These are phyloP conservation scores for Danielia reshetovae DNA, from an alignment of 805 yeast species.

Conservation along the genomic window DNA sequence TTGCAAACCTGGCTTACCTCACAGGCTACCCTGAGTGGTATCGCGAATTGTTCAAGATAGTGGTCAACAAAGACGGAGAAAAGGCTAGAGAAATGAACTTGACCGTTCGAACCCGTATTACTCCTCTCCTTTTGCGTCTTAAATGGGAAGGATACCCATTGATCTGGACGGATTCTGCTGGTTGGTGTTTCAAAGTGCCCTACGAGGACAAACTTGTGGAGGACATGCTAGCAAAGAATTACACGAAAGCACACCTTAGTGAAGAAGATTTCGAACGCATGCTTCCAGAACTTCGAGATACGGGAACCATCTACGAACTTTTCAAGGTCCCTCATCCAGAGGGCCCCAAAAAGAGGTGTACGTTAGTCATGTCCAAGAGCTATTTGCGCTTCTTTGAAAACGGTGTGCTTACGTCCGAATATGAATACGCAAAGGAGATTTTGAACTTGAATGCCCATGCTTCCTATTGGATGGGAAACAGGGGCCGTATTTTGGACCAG, in stretches of 20 bases:
- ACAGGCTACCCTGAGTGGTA: slow-evolving; percentile 97
- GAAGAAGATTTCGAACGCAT: slow-evolving; percentile 27
- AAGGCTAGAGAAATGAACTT: slow-evolving; percentile 46
- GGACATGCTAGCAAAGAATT: slow-evolving; percentile 35
- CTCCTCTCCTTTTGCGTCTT: slow-evolving; percentile 72
- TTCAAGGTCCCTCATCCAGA: slow-evolving; percentile 88
- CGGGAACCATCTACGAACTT: slow-evolving; percentile 25
- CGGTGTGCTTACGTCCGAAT: slow-evolving; percentile 67
- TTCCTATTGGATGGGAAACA: slow-evolving; percentile 89
- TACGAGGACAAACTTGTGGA: slow-evolving; percentile 25
- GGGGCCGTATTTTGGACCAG: slow-evolving; percentile 80
- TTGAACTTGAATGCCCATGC: slow-evolving; percentile 72
- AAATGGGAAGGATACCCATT: slow-evolving; percentile 86
- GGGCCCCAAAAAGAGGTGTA: slow-evolving; percentile 71
- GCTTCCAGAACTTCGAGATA: slow-evolving; percentile 21
- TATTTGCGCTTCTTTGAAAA: slow-evolving; percentile 70
- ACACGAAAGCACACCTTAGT: slow-evolving; percentile 26
- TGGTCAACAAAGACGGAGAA: slow-evolving; percentile 27
- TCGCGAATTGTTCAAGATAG: slow-evolving; percentile 46
- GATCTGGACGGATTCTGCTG: slow-evolving; percentile 70
- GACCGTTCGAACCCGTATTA: slow-evolving; percentile 66
- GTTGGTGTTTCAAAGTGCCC: slow-evolving; percentile 85
- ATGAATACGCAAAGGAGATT: slow-evolving; percentile 70
- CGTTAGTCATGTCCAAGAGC: slow-evolving; percentile 72
- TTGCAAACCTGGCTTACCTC: slow-evolving; percentile 64